These are phyloP conservation scores for Penicillium mononematosum DNA, from an alignment of 495 filamentous ascomycete genomes.

Conservation along the genomic window DNA sequence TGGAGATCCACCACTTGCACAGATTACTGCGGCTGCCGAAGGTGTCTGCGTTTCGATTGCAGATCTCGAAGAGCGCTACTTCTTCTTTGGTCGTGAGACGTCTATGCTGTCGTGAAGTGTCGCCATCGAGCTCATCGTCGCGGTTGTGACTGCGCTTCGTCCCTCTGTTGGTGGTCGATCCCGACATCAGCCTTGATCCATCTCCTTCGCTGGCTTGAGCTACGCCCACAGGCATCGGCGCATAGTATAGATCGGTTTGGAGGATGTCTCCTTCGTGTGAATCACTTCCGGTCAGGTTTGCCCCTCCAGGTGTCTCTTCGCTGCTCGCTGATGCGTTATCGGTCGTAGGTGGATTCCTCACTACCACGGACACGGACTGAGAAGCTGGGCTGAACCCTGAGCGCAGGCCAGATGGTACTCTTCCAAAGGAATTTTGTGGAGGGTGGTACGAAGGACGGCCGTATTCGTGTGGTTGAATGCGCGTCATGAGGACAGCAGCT, in stretches of 20 bases:
- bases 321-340: constrained; percentile 9
- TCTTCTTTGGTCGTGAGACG: constrained; percentile 47
- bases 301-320: neutral
- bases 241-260: constrained; percentile 8
- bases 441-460: constrained; percentile 7
- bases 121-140: constrained; percentile 16
- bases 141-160: constrained; percentile 18
- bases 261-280: constrained; percentile 5
- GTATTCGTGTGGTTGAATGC: constrained; percentile 8
- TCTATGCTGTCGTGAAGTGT: constrained; percentile 37
- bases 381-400: constrained; percentile 6
- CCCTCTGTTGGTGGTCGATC: constrained; percentile 9
- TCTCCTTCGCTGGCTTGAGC: neutral
- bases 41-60: constrained; percentile 38
- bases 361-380: constrained; percentile 8
- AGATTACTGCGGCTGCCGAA: constrained; percentile 49
- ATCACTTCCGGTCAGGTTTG: neutral
- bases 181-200: neutral
- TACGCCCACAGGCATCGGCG: constrained; percentile 11
- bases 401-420: neutral
- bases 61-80: constrained; percentile 45
- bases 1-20: constrained; percentile 48
- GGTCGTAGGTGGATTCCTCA: constrained; percentile 1
- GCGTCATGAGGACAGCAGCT: constrained; percentile 7
- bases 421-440: neutral